These are phyloP conservation scores for Trifolium dubium DNA, from an alignment of 306 rosid species.

Conservation along the genomic window DNA sequence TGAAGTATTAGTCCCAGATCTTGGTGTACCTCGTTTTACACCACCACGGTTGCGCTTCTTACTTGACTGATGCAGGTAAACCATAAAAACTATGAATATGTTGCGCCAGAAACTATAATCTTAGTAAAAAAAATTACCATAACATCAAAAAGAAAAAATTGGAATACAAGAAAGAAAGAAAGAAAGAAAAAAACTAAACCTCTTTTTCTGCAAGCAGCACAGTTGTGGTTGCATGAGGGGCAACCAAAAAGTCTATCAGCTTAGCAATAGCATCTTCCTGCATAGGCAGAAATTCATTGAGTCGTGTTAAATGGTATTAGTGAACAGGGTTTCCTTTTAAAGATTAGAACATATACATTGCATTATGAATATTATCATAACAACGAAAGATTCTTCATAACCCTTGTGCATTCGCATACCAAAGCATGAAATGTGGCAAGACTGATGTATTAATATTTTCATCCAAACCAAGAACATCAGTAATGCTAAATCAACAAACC, in stretches of 20 bases:
- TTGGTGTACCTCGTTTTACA: conserved; percentile 58
- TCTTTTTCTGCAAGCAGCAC: conserved; percentile 80
- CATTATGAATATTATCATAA: conserved; percentile 4
- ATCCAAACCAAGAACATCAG: conserved; percentile 13
- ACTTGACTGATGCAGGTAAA: conserved; percentile 55
- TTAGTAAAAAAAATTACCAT: conserved; percentile 1
- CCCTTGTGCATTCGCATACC: neutral
- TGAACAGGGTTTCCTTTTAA: neutral
- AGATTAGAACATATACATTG: neutral
- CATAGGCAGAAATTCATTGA: conserved; percentile 40
- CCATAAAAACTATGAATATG: conserved; percentile 33
- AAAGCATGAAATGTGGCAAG: conserved; percentile 15
- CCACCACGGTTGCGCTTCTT: conserved; percentile 74
- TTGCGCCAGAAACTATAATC: neutral
- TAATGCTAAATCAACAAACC: conserved; percentile 58
- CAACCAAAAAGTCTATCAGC: conserved; percentile 80
- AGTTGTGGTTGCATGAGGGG: conserved; percentile 80
- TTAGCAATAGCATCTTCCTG: conserved; percentile 86
- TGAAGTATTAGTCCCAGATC: conserved; percentile 58
- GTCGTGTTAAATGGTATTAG: conserved; percentile 6
- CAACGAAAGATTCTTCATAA: neutral
- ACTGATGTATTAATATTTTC: neutral
- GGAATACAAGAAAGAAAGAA: conserved; percentile 23
- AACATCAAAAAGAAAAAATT: neutral
- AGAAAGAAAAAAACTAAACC: conserved; percentile 48